Percentiles rank a stretch among this genome's conserved stretches.
These are phyloP conservation scores for Cyberlindnera meyerae DNA, from an alignment of 805 yeast genomes.

Conservation along the genomic window DNA sequence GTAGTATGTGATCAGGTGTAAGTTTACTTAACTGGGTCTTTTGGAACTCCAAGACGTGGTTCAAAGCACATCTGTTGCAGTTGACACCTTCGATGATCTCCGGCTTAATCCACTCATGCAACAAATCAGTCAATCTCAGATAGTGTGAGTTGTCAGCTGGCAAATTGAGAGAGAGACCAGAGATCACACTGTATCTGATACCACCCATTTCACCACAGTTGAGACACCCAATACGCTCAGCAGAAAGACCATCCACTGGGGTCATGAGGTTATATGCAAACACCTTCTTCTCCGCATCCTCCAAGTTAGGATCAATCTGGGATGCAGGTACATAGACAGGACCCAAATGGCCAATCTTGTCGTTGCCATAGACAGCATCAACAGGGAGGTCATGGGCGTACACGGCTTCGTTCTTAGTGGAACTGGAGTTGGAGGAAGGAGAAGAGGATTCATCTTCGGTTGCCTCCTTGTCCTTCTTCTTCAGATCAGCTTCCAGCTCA, in stretches of 20 bases:
- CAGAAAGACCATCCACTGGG: conserved; percentile 87
- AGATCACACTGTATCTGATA: conserved; percentile 70
- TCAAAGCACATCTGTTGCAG: conserved; percentile 87
- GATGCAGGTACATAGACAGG: conserved; percentile 65
- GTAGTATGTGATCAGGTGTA: conserved; percentile 17
- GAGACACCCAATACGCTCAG: conserved; percentile 86
- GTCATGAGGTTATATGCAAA: conserved; percentile 60
- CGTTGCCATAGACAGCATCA: conserved; percentile 36
- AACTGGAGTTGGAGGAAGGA: conserved; percentile 8
- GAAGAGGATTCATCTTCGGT: conserved; percentile 2
- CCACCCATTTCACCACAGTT: conserved; percentile 94
- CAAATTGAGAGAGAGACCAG: conserved; percentile 68
- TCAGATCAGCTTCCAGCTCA: conserved; percentile 56
- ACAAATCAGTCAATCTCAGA: conserved; percentile 44
- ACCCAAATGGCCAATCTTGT: conserved; percentile 54
- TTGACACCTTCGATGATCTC: conserved; percentile 92
- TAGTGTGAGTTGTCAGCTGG: conserved; percentile 45
- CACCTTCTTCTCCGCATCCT: conserved; percentile 37
- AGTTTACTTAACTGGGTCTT: conserved; percentile 31
- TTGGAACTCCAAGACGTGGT: conserved; percentile 51
- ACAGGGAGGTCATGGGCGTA: conserved; percentile 27
- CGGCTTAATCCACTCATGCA: conserved; percentile 66
- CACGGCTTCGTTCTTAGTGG: conserved; percentile 24
- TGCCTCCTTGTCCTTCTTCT: conserved; percentile 25
- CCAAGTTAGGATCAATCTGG: conserved; percentile 69